phyloP scores from a whole-genome alignment of 202 grass and related monocot genomes.

The Setaria viridis region DNA sequence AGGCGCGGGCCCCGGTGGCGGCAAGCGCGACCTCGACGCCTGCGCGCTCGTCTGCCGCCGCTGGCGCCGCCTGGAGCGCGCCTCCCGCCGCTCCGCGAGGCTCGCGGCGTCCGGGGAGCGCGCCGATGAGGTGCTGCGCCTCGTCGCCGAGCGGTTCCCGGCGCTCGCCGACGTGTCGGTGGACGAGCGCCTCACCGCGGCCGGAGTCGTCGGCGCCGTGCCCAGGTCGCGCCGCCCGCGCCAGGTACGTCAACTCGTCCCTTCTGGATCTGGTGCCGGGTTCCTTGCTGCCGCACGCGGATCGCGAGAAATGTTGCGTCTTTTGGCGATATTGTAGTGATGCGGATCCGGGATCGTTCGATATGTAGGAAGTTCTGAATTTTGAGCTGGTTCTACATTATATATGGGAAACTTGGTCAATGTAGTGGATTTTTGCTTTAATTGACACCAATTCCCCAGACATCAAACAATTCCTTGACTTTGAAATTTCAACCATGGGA shows the following conservation, averaged over 20 bases:
- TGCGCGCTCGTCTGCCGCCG: slow-evolving; percentile 74
- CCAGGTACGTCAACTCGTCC: background rate
- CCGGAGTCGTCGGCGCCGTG: background rate
- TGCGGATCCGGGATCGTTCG: background rate
- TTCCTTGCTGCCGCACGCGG: background rate
- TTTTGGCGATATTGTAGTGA: background rate
- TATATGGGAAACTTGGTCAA: background rate
- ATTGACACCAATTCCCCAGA: background rate
- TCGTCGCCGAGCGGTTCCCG: slow-evolving; percentile 56
- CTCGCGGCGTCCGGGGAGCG: slow-evolving; percentile 60
- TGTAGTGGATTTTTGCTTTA: background rate
- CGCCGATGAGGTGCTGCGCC: slow-evolving; percentile 60
- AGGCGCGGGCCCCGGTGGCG: background rate
- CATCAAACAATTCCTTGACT: background rate
- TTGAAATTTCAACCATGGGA: background rate
- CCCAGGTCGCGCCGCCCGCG: slow-evolving; percentile 40
- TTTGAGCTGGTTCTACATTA: background rate
- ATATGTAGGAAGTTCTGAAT: background rate
- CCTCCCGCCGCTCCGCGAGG: slow-evolving; percentile 52
- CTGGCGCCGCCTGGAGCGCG: slow-evolving; percentile 71
- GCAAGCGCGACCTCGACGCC: slow-evolving; percentile 70
- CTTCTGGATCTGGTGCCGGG: background rate
- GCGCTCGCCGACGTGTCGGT: slow-evolving; percentile 61
- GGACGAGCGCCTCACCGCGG: slow-evolving; percentile 56
- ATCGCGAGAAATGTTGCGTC: slow-evolving; percentile 9